Evolutionary conservation across 2,329 filamentous ascomycete genomes (phyloP).

Genomic region (Byssothecium circinans): DNA sequence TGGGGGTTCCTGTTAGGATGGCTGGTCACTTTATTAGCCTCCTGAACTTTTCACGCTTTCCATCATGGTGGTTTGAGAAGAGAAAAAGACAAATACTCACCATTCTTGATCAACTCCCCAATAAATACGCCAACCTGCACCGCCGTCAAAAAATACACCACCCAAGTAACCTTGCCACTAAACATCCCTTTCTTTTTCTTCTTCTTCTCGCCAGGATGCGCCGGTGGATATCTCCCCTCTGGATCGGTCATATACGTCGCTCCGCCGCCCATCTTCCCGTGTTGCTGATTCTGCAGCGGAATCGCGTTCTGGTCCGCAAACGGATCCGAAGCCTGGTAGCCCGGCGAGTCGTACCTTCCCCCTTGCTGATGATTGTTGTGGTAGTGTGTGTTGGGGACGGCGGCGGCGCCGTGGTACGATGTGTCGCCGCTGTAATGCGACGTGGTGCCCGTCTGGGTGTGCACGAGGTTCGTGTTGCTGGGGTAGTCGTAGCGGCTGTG

Average conservation of each 20-base stretch:
- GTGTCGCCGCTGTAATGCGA: constrained; percentile 55
- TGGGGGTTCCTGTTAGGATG: constrained; percentile 74
- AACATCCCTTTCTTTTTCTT: constrained; percentile 57
- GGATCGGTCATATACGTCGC: constrained; percentile 42
- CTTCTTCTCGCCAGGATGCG: constrained; percentile 25
- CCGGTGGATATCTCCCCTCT: constrained; percentile 40
- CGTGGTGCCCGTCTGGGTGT: constrained; percentile 51
- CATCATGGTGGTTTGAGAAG: too few relatives aligned
- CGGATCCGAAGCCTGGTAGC: constrained; percentile 54
- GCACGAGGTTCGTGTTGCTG: constrained; percentile 23
- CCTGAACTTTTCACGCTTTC: too few relatives aligned
- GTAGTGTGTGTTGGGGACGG: constrained; percentile 35
- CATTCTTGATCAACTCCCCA: constrained; percentile 81
- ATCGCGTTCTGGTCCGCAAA: constrained; percentile 53
- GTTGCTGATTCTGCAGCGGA: constrained; percentile 44
- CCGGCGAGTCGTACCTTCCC: constrained; percentile 43
- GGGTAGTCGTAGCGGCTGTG: constrained; percentile 54
- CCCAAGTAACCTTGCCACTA: constrained; percentile 67
- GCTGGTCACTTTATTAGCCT: too few relatives aligned
- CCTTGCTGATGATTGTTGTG: constrained; percentile 16
- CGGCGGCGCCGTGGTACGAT: constrained; percentile 58
- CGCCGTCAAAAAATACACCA: constrained; percentile 77
- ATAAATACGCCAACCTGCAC: constrained; percentile 86
- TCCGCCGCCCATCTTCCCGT: constrained; percentile 42
- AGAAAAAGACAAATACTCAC: too few relatives aligned